phyloP scores from a whole-genome alignment of 805 yeast genomes.

The Metschnikowia anglica region DNA sequence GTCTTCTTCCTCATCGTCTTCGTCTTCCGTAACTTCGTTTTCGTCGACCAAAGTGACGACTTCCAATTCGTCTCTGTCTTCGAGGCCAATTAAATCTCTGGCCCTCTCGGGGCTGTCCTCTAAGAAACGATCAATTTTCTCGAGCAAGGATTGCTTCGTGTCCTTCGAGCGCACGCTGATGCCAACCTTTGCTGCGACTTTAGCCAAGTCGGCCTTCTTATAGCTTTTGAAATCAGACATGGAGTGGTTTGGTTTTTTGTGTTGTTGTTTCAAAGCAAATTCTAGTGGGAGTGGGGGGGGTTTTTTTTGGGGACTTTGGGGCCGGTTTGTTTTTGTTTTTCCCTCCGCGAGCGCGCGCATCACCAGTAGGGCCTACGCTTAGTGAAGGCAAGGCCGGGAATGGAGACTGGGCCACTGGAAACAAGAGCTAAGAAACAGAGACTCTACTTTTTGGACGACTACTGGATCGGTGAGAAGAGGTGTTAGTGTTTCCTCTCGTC shows the following conservation, averaged over 20 bases:
- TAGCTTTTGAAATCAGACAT: slow-evolving; percentile 38
- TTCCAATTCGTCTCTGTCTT: slow-evolving; percentile 30
- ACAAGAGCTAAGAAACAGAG: not conserved
- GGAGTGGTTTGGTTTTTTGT: not conserved
- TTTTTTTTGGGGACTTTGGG: slow-evolving; percentile 5
- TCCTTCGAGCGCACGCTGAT: slow-evolving; percentile 37
- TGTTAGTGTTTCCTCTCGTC: too few relatives aligned
- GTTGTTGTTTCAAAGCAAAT: slow-evolving; percentile 1
- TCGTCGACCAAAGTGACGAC: slow-evolving; percentile 38
- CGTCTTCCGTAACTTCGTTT: slow-evolving; percentile 26
- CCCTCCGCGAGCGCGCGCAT: slow-evolving; percentile 9
- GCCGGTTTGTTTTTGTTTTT: slow-evolving; percentile 11
- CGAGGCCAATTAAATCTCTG: slow-evolving; percentile 22
- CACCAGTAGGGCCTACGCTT: not conserved
- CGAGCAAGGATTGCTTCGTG: slow-evolving; percentile 42
- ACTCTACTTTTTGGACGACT: not conserved
- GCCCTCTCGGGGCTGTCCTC: slow-evolving; percentile 26
- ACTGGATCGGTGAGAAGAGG: too few relatives aligned
- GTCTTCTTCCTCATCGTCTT: slow-evolving; percentile 29
- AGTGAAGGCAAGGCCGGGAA: not conserved
- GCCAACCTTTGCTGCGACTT: slow-evolving; percentile 36
- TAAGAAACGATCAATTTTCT: slow-evolving; percentile 35
- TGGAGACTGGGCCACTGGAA: not conserved
- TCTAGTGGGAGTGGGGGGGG: too few relatives aligned
- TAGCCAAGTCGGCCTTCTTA: slow-evolving; percentile 43